phyloP scores from a whole-genome alignment of 228 moss, liverwort and hornwort genomes.

The Sphagnum fallax region DNA sequence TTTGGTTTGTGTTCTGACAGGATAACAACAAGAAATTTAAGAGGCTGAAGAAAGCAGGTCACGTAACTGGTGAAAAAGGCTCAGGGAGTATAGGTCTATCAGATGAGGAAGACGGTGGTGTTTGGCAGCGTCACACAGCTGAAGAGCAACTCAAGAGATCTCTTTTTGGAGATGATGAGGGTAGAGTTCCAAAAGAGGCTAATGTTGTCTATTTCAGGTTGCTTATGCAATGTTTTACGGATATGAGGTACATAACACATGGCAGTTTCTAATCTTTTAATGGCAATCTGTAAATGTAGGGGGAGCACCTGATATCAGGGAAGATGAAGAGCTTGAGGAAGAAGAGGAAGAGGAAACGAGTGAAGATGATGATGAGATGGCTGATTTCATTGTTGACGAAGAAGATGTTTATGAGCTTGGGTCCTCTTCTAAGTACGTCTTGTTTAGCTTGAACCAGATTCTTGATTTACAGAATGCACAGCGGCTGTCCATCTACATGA shows the following conservation, averaged over 20 bases:
- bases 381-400: conserved; percentile 96
- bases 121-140: conserved; percentile 81
- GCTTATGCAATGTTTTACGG: no score
- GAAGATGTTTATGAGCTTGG: conserved; percentile 76
- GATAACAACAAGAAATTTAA: conserved; percentile 86
- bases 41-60: conserved; percentile 71
- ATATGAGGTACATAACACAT: no score
- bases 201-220: no score
- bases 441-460: neutral
- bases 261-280: neutral
- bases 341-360: conserved; percentile 69
- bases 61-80: conserved; percentile 34
- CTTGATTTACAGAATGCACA: no score
- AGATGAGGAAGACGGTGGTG: conserved; percentile 84
- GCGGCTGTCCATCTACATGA: no score
- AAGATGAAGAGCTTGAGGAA: conserved; percentile 60
- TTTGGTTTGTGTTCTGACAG: conserved; percentile 20
- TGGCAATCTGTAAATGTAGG: conserved; percentile 15
- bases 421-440: conserved; percentile 23
- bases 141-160: conserved; percentile 86
- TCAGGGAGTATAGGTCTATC: conserved; percentile 56
- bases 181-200: conserved; percentile 15
- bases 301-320: conserved; percentile 51
- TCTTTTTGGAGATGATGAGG: conserved; percentile 96
- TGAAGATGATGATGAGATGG: conserved; percentile 93